Base-by-base conservation (phyloP, 2,329 filamentous ascomycete genomes). In the Ophiostoma novo-ulmi region DNA sequence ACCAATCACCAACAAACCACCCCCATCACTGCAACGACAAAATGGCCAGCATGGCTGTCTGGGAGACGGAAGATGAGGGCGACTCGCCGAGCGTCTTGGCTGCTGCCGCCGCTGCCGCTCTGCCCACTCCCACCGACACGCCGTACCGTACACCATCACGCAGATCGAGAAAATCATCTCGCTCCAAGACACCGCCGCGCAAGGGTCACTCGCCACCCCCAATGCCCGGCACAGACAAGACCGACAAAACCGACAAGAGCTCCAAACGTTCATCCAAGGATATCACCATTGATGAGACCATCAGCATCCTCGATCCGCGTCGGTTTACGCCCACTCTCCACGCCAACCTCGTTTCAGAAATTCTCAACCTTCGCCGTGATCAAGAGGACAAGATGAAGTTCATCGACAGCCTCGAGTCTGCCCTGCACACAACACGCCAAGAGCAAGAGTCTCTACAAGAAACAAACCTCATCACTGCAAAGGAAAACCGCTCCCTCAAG, bases 281-380 rank as follows among this genome's bases (percentile, higher is more conserved):
- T 77, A 79, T 87, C 35, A 81, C 82, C 31, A 85, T 81, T 70
- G 88, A 94, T 74, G 91, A 94, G 73, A 87, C 82, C 64, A 88
- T 93, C 71, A 85, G 87, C 75, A 88, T 93, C 31, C 83, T 97
- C 39, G 95, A 99, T 77, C 93, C 95, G 3, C 88, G 94, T 70
- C 88, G 95, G 52, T 97, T 99, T 77, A 99, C 95, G 0, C 95
- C 95, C 1, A 98, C 94, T 0, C 82, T 99, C 13, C 95, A 98
- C 79, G 95, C 95, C 10, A 97, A 92, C 68, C 83, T 99, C 7
- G 94, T 99, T 0, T 94, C 94, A 0, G 95, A 99, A 79, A 99
- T 99, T 73, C 83, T 99, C 55, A 88, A 89, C 1, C 81, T 99
- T 68, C 88, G 94, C 31, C 86, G 95, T 71, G 95, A 99, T 74